These are phyloP conservation scores for Agaricus bisporus DNA, from an alignment of 768 basidiomycete genomes.

Conservation along the genomic window DNA sequence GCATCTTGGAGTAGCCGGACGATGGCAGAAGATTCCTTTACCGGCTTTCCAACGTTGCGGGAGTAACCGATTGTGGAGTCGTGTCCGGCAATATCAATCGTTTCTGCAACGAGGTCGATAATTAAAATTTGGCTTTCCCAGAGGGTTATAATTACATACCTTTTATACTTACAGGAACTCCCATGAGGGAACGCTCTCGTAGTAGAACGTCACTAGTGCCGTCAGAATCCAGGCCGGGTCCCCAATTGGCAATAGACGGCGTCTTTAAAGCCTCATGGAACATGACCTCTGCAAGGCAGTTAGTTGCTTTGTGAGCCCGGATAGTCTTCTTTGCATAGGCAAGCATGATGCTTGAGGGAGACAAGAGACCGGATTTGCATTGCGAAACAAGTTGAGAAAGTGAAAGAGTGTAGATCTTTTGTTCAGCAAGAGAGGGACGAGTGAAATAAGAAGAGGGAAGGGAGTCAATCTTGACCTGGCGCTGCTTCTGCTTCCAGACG, in stretches of 20 bases:
- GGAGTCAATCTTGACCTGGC: slow-evolving; percentile 35
- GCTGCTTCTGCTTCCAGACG: slow-evolving; percentile 38
- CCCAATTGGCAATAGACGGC: slow-evolving; percentile 33
- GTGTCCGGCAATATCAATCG: slow-evolving; percentile 45
- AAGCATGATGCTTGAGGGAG: slow-evolving; percentile 37
- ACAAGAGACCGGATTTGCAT: slow-evolving; percentile 34
- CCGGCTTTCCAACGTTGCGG: slow-evolving; percentile 38
- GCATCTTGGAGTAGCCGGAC: slow-evolving; percentile 53
- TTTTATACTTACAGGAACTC: slow-evolving; percentile 67
- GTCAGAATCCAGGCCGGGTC: slow-evolving; percentile 31
- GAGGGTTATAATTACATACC: slow-evolving; percentile 26
- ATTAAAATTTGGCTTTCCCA: slow-evolving; percentile 3
- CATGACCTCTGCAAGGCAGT: slow-evolving; percentile 66
- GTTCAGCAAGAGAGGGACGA: slow-evolving; percentile 37
- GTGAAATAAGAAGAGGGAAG: slow-evolving; percentile 31
- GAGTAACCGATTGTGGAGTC: slow-evolving; percentile 63
- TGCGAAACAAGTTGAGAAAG: slow-evolving; percentile 38
- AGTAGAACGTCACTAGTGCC: slow-evolving; percentile 4
- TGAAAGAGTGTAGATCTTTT: slow-evolving; percentile 44
- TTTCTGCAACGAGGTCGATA: slow-evolving; percentile 24
- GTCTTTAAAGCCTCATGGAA: slow-evolving; percentile 39
- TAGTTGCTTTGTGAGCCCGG: slow-evolving; percentile 49
- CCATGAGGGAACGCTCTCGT: slow-evolving; percentile 46
- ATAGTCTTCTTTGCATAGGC: slow-evolving; percentile 53
- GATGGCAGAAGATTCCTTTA: slow-evolving; percentile 41